Evolutionary conservation across 1,284 basidiomycete genomes (phyloP).

Genomic region (Ganoderma multipileum): DNA sequence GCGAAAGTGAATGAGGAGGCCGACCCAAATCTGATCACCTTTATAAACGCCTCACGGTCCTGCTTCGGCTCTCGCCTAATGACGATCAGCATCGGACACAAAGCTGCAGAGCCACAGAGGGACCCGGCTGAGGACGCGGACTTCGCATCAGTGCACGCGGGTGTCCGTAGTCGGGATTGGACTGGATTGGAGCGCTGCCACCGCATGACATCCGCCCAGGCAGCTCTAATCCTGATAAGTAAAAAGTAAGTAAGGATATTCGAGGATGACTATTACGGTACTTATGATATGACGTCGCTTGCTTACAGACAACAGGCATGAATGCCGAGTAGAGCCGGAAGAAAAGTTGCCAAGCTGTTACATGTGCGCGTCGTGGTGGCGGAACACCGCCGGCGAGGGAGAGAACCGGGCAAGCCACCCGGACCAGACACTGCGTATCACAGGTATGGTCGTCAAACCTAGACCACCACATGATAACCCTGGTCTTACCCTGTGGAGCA

Average conservation of each 20-base stretch:
- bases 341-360: background rate
- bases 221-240: background rate
- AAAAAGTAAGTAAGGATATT: too few relatives aligned
- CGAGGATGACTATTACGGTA: too few relatives aligned
- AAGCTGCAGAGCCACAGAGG: background rate
- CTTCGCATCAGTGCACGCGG: background rate
- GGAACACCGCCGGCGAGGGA: background rate
- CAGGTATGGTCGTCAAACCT: conserved; percentile 4
- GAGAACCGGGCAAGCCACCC: background rate
- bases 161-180: background rate
- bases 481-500: background rate
- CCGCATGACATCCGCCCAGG: background rate
- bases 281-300: too few relatives aligned
- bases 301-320: too few relatives aligned
- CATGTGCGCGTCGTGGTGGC: background rate
- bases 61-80: background rate
- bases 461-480: background rate
- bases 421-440: background rate
- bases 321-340: background rate
- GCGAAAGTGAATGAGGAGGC: background rate
- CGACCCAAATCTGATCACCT: background rate
- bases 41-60: background rate
- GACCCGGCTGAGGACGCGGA: background rate
- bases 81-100: background rate
- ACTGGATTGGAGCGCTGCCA: background rate